Evolutionary conservation across 2,329 filamentous ascomycete genomes (phyloP), one percentile per base, ranked within the genome.

Genomic region (Exophiala alcalophila): DNA sequence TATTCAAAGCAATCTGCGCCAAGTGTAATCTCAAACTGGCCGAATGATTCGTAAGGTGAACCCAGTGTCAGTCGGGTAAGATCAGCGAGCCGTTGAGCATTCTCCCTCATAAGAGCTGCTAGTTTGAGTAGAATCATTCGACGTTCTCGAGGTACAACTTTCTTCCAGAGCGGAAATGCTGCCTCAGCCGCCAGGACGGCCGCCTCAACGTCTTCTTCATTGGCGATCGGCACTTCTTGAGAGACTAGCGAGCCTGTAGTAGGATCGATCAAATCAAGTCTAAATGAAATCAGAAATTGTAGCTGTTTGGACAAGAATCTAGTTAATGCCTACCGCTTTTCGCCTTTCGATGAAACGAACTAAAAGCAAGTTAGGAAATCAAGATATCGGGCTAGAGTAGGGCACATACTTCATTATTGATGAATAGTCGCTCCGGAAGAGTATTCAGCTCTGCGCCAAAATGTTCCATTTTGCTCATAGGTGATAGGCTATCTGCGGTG

Each of bases 41-140:
- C 69, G 43, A 72, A 71, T n/a, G 80, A 75, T 2, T 69, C 64
- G 62, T 84, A 86, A 3, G 84, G 81, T 63, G 89, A 87, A 49
- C 68, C 67, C 33, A 57, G 57, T 21, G 61, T 55, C 46, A 57
- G 54, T 3, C 54, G 44, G 3, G 58, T 55, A 25, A 62, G 53
- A 5, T 52, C 54, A 6, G 57, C 58, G 6, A 62, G 33, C 34
- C 50, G 32, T 21, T 59, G 54, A 18, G 40, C 36, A 19, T 61
- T 38, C 26, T 58, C 24, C 5, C 59, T 55, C 18, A 67, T 70
- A 16, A 73, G 58, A 28, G 64, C 59, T 0, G 66, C 61, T 3
- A 71, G 58, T 3, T 53, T 1, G 58, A 44, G 76, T 66, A 28
- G 72, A 67, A 54, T 74, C 70, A 34, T 26, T 7, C 24, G 19